Conservation (phyloP, 768 basidiomycete species). For the Mycena polygramma region DNA sequence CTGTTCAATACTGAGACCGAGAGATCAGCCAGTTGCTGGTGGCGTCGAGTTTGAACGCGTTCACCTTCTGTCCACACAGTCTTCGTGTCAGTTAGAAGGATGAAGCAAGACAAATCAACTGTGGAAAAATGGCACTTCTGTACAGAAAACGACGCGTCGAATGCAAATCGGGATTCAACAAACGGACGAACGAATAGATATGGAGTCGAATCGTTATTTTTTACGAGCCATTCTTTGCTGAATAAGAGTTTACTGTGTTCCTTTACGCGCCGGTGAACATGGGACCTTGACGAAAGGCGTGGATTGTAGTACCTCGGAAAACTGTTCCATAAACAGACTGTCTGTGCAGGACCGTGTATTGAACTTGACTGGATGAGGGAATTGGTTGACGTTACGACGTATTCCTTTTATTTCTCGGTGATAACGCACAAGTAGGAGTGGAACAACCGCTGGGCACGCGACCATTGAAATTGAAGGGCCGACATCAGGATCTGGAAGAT, state of each 20-base stretch:
- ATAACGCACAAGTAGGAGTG: slow-evolving; percentile 27
- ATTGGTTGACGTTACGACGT: slow-evolving; percentile 10
- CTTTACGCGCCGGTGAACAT: slow-evolving; percentile 50
- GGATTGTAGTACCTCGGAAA: slow-evolving; percentile 57
- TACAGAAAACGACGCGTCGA: slow-evolving; percentile 26
- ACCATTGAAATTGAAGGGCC: not conserved
- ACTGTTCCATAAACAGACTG: slow-evolving; percentile 56
- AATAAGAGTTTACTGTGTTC: slow-evolving; percentile 69
- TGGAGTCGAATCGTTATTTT: slow-evolving; percentile 73
- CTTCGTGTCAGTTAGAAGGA: slow-evolving; percentile 82
- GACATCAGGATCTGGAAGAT: not conserved
- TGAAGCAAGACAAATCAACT: slow-evolving; percentile 67
- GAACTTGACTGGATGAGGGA: slow-evolving; percentile 17
- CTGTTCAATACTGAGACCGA: slow-evolving; percentile 61
- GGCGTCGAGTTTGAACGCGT: not conserved
- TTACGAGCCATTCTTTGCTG: slow-evolving; percentile 81
- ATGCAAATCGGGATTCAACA: slow-evolving; percentile 16
- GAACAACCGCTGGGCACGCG: slow-evolving; percentile 1
- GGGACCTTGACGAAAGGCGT: slow-evolving; percentile 16
- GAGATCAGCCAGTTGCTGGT: slow-evolving; percentile 15
- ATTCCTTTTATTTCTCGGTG: slow-evolving; percentile 23
- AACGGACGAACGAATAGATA: slow-evolving; percentile 76
- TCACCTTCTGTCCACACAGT: slow-evolving; percentile 82
- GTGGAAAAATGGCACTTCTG: slow-evolving; percentile 77
- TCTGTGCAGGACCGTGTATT: not conserved